Evolutionary conservation across 352 stramenopile species (phyloP).

Genomic region (Peronospora destructor): DNA sequence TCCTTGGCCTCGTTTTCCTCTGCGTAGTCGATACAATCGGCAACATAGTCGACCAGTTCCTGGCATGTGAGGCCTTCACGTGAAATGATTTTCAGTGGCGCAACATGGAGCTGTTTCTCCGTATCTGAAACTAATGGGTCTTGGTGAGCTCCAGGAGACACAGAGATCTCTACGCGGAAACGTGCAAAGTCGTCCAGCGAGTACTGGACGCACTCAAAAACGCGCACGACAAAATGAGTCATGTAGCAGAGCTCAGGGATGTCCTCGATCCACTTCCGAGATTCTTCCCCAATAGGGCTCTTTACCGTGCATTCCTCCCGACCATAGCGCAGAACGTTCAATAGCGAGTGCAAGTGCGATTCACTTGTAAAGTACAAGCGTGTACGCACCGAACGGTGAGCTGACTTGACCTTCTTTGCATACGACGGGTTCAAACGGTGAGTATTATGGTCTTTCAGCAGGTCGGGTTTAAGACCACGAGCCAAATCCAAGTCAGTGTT

Average conservation of each 20-base stretch:
- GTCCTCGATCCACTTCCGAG: conserved; percentile 81
- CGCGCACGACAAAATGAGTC: conserved; percentile 97
- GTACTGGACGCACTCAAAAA: conserved; percentile 93
- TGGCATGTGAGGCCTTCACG: conserved; percentile 75
- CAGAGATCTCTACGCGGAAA: conserved; percentile 82
- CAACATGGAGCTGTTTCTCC: conserved; percentile 59
- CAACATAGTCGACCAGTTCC: conserved; percentile 80
- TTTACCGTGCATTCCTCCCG: conserved; percentile 51
- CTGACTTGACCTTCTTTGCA: conserved; percentile 86
- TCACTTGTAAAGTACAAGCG: conserved; percentile 99
- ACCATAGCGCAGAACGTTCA: conserved; percentile 95
- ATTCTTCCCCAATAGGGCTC: conserved; percentile 58
- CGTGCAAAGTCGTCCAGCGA: conserved; percentile 56
- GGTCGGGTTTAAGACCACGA: conserved; percentile 35
- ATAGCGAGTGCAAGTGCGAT: conserved; percentile 95
- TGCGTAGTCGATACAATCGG: conserved; percentile 64
- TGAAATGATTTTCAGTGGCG: conserved; percentile 78
- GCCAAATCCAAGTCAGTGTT: conserved; percentile 82
- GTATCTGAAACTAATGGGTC: conserved; percentile 57
- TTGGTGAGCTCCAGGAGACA: conserved; percentile 70
- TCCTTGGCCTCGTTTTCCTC: conserved; percentile 52
- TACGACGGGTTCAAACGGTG: conserved; percentile 80
- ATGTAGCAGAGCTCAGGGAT: conserved; percentile 98
- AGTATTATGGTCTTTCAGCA: conserved; percentile 58
- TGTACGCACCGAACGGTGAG: conserved; percentile 94